Base-by-base conservation (phyloP, 495 filamentous ascomycete species). In the Bacidia rubella region DNA sequence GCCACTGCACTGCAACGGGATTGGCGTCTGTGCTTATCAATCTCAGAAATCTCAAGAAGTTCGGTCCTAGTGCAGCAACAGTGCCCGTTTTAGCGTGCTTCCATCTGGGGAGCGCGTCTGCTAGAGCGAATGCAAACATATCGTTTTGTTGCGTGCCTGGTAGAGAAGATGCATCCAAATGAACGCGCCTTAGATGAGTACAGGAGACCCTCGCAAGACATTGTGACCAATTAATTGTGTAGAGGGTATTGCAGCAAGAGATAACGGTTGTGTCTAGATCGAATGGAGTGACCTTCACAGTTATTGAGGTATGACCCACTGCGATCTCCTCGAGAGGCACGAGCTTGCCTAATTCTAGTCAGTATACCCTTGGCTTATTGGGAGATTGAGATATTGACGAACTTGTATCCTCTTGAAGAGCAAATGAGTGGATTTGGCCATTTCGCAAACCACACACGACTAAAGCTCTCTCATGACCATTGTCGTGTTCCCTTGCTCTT, bases 391-490 rank as follows among this genome's bases (percentile, higher is more conserved):
- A 19, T 17, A 11, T n/a, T n/a, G 26, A 42, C 40, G 45, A 25
- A 42, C 49, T 7, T 2, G 10, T 42, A 12, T 24, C 46, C 7
- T 49, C 40, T 11, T 47, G 45, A 2, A 51, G 41, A 15, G 17
- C 26, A 15, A 62, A 44, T 24, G 25, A 32, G 15, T 55, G 11
- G 23, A 60, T 24, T 15, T 47, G 46, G 39, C 60, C 60, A 52
- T 62, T 54, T 1, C 60, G 60, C 19, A 62, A 47, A 17, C 60
- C 60, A 40, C 60, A 62, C 21, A 58, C 45, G 11, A 62, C 3
- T 15, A 57, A 25, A 20, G 27, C 41, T 22, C 29, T 11, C 11
- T 45, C 25, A 9, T 29, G 23, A 2, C 11, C 12, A 12, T 20
- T 49, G 5, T 41, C 46, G 7, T 35, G 5, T 15, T 5, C 5